Percentiles rank a stretch among this genome's conserved stretches.
These are phyloP conservation scores for Didymella lethalis DNA, from an alignment of 2,329 filamentous ascomycete genomes.

Conservation along the genomic window DNA sequence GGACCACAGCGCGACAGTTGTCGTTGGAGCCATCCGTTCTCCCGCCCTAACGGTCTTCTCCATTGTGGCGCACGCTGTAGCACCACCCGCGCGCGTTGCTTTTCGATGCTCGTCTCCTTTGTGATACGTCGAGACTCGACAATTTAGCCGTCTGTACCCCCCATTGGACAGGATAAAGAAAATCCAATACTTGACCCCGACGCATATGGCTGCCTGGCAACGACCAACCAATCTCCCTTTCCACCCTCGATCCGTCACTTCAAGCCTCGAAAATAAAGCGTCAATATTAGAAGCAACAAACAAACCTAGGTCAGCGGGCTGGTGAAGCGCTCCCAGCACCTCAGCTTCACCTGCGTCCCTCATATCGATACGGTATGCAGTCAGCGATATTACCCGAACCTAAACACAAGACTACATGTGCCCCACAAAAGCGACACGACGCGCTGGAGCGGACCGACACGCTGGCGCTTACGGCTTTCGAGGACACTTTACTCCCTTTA, in stretches of 20 bases:
- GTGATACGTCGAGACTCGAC: slow-evolving; percentile 18
- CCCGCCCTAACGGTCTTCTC: slow-evolving; percentile 18
- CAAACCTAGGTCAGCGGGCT: background rate
- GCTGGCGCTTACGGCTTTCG: slow-evolving; percentile 16
- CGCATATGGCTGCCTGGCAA: slow-evolving; percentile 2
- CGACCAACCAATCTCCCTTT: background rate
- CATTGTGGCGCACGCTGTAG: slow-evolving; percentile 18
- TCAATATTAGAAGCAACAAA: background rate
- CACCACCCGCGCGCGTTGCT: slow-evolving; percentile 23
- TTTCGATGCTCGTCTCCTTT: slow-evolving; percentile 17
- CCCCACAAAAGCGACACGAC: slow-evolving; percentile 1
- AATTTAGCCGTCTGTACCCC: slow-evolving; percentile 1
- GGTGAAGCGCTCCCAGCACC: background rate
- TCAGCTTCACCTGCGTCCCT: slow-evolving; percentile 4
- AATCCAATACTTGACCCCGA: slow-evolving; percentile 17
- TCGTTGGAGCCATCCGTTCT: slow-evolving; percentile 29
- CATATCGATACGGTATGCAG: slow-evolving; percentile 4
- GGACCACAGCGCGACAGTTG: slow-evolving; percentile 20
- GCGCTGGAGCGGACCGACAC: slow-evolving; percentile 20
- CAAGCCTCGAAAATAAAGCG: background rate
- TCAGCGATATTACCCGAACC: slow-evolving; percentile 13
- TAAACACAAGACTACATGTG: slow-evolving; percentile 7
- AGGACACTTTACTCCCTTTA: background rate
- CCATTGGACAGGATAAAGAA: slow-evolving; percentile 14
- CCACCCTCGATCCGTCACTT: background rate